Conservation (phyloP, 805 yeast genomes). For the Grigorovia jiainica region DNA sequence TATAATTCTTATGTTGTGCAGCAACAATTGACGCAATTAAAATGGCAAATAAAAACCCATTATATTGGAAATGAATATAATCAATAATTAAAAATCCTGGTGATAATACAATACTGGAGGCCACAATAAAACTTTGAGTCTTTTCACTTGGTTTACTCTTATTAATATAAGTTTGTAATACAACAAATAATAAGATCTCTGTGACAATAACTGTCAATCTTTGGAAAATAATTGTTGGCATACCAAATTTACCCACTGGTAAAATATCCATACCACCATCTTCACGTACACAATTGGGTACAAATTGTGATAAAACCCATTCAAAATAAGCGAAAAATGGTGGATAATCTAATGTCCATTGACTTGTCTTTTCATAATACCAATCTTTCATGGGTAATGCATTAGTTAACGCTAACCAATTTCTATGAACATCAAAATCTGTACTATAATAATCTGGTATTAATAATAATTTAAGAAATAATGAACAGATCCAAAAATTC, state of each 20-base stretch:
- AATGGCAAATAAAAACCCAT: slow-evolving; percentile 86
- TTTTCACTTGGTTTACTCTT: slow-evolving; percentile 33
- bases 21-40: slow-evolving; percentile 63
- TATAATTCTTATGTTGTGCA: slow-evolving; percentile 49
- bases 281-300: slow-evolving; percentile 47
- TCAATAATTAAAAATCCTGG: slow-evolving; percentile 90
- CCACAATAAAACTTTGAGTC: slow-evolving; percentile 55
- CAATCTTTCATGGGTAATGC: slow-evolving; percentile 65
- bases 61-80: slow-evolving; percentile 95
- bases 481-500: slow-evolving; percentile 59
- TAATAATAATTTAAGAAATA: slow-evolving; percentile 50
- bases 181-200: slow-evolving; percentile 60
- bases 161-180: slow-evolving; percentile 64
- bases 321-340: slow-evolving; percentile 97
- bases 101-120: slow-evolving; percentile 71
- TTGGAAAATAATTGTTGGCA: slow-evolving; percentile 78
- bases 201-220: slow-evolving; percentile 68
- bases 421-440: slow-evolving; percentile 94
- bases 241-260: slow-evolving; percentile 55
- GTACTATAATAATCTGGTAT: slow-evolving; percentile 83
- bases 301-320: slow-evolving; percentile 63
- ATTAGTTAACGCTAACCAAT: slow-evolving; percentile 90
- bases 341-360: slow-evolving; percentile 96
- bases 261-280: slow-evolving; percentile 77
- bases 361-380: slow-evolving; percentile 71